Evolutionary conservation across 805 yeast genomes (phyloP).

Genomic region (Blastobotrys mokoenaii): DNA sequence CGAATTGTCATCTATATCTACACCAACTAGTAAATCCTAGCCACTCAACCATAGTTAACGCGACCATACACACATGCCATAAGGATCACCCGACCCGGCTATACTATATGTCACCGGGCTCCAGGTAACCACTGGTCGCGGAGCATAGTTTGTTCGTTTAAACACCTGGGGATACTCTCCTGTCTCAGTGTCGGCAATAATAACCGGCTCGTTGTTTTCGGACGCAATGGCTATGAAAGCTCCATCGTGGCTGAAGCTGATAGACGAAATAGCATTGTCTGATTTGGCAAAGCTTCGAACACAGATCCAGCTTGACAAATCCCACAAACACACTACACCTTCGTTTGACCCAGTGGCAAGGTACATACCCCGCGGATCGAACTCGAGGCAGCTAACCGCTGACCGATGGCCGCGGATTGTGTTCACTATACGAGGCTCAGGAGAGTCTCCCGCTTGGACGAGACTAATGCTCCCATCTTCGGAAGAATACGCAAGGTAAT

Average conservation of each 20-base stretch:
- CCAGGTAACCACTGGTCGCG: conserved; percentile 26
- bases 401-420: conserved; percentile 42
- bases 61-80: conserved; percentile 8
- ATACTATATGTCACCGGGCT: conserved; percentile 24
- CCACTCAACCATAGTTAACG: too few species aligned
- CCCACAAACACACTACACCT: conserved; percentile 48
- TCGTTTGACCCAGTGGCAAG: conserved; percentile 50
- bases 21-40: too few species aligned
- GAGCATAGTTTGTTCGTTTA: neutral
- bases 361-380: conserved; percentile 46
- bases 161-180: conserved; percentile 18
- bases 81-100: conserved; percentile 25
- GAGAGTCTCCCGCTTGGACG: neutral
- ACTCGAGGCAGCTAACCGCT: conserved; percentile 36
- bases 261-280: conserved; percentile 33
- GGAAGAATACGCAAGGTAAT: conserved; percentile 38
- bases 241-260: conserved; percentile 41
- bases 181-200: conserved; percentile 31
- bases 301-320: conserved; percentile 33
- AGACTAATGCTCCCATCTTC: conserved; percentile 38
- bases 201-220: conserved; percentile 33
- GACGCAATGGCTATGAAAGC: conserved; percentile 37
- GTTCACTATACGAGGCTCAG: conserved; percentile 5
- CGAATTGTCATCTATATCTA: too few species aligned
- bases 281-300: conserved; percentile 29